Conservation (phyloP, 768 basidiomycete genomes). For the Mycena indigotica region DNA sequence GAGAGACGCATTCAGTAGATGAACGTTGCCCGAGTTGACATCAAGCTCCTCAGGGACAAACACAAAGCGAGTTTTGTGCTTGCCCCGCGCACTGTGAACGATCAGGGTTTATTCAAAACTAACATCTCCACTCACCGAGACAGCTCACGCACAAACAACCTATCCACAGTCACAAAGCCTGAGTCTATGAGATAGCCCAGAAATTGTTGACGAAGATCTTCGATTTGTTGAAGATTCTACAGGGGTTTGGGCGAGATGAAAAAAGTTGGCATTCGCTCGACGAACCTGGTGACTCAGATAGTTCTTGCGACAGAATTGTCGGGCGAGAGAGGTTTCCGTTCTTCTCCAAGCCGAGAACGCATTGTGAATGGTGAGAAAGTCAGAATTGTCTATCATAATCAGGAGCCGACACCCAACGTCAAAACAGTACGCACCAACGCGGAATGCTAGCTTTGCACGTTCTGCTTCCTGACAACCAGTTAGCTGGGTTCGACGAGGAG, state of each 20-base stretch:
- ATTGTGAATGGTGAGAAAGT: conserved; percentile 92
- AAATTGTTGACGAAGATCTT: conserved; percentile 92
- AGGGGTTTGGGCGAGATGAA: conserved; percentile 1
- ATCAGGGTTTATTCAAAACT: conserved; percentile 12
- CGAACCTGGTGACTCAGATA: conserved; percentile 81
- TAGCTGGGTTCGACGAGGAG: background rate
- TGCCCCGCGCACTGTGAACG: conserved; percentile 62
- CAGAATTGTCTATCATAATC: conserved; percentile 74
- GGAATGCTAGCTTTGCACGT: conserved; percentile 78
- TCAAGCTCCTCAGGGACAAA: conserved; percentile 71
- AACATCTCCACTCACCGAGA: conserved; percentile 50
- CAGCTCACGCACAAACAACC: conserved; percentile 66
- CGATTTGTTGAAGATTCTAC: conserved; percentile 92
- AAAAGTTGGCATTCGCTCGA: background rate
- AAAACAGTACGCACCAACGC: conserved; percentile 53
- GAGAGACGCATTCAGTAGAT: conserved; percentile 78
- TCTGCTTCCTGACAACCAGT: conserved; percentile 61
- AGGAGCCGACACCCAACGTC: conserved; percentile 1
- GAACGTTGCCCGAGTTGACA: conserved; percentile 62
- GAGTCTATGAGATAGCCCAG: conserved; percentile 89
- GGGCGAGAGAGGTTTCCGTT: conserved; percentile 61
- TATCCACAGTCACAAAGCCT: conserved; percentile 73
- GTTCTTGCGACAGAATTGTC: conserved; percentile 78
- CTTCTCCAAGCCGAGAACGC: conserved; percentile 87
- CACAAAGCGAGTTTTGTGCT: conserved; percentile 77